These are phyloP conservation scores for Leersia perrieri DNA, from an alignment of 176 grass and related monocot species.

Conservation along the genomic window DNA sequence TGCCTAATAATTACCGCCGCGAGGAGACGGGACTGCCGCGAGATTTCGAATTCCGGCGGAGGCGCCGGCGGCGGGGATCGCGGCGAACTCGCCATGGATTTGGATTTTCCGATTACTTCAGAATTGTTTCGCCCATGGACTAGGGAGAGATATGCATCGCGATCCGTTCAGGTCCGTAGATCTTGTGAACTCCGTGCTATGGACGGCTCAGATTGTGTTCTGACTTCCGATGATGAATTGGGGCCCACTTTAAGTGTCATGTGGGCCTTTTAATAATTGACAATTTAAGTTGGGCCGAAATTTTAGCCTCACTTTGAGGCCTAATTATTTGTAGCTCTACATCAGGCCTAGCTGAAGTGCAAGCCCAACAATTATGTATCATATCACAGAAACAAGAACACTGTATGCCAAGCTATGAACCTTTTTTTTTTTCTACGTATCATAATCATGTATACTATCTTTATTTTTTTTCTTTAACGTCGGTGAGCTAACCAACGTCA, in stretches of 20 bases:
- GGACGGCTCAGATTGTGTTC: background rate
- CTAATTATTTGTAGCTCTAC: background rate
- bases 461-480: too few species aligned
- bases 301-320: background rate
- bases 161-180: slow-evolving; percentile 8
- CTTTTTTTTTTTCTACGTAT: too few species aligned
- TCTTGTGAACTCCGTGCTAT: background rate
- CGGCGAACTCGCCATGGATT: slow-evolving; percentile 49
- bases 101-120: background rate
- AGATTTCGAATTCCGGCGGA: slow-evolving; percentile 52
- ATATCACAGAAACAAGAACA: background rate
- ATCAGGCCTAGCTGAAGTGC: background rate
- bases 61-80: slow-evolving; percentile 30
- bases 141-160: background rate
- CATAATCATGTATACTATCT: background rate
- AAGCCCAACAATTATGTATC: background rate
- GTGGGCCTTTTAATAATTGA: background rate
- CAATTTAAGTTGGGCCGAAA: background rate
- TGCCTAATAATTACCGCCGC: slow-evolving; percentile 35
- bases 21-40: slow-evolving; percentile 78
- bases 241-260: background rate
- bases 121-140: background rate
- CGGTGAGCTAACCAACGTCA: too few species aligned
- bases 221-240: background rate
- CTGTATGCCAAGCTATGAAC: background rate